phyloP scores from a whole-genome alignment of 495 filamentous ascomycete genomes.

The Elasticomyces elasticus region DNA sequence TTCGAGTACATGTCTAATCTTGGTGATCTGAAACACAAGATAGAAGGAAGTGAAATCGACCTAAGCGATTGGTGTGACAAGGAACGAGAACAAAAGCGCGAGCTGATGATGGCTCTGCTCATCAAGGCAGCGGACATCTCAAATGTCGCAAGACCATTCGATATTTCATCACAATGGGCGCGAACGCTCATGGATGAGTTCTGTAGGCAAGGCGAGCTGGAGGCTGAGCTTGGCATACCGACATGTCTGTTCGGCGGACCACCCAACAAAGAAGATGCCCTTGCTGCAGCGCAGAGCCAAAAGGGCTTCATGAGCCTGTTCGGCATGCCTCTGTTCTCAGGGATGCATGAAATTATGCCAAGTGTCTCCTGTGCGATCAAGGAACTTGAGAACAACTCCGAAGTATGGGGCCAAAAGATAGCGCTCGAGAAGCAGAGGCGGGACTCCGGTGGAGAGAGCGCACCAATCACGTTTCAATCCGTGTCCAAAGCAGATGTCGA shows the following conservation, averaged over 20 bases:
- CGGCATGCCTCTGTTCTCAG: constrained; percentile 80
- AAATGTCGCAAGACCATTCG: constrained; percentile 78
- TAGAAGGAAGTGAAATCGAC: constrained; percentile 49
- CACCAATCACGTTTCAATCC: constrained; percentile 14
- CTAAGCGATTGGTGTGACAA: constrained; percentile 62
- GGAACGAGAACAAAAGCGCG: constrained; percentile 58
- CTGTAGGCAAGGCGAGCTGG: constrained; percentile 83
- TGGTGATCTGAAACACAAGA: constrained; percentile 62
- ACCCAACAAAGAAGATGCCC: constrained; percentile 68
- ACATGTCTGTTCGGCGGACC: constrained; percentile 75
- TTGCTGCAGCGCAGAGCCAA: constrained; percentile 77
- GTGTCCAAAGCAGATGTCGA: constrained; percentile 17
- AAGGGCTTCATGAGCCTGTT: constrained; percentile 95
- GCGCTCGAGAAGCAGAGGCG: constrained; percentile 40
- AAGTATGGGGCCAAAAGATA: constrained; percentile 59
- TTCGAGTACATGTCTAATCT: constrained; percentile 90
- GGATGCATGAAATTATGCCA: constrained; percentile 72
- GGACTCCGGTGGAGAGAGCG: constrained; percentile 1
- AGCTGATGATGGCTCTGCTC: constrained; percentile 71
- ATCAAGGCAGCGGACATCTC: constrained; percentile 99
- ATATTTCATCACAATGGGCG: constrained; percentile 77
- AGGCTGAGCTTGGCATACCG: constrained; percentile 72
- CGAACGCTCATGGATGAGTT: constrained; percentile 88
- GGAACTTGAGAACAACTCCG: constrained; percentile 66
- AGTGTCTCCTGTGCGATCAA: constrained; percentile 71